Conservation (phyloP, 1,139 yeast species). For the Lodderomyces elongisporus region DNA sequence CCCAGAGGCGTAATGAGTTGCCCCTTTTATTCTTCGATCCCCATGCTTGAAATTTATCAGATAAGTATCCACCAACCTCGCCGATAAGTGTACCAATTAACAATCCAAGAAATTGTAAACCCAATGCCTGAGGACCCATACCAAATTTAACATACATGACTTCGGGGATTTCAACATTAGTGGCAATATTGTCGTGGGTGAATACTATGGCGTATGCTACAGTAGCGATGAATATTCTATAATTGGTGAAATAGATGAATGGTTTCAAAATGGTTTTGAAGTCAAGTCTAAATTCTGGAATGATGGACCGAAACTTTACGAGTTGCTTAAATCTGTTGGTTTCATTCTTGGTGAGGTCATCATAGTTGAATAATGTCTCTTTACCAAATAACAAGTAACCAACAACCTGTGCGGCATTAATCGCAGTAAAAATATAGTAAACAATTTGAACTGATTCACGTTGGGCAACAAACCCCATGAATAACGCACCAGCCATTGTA, state of each 20-base stretch:
- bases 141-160: conserved; percentile 14
- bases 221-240: conserved; percentile 13
- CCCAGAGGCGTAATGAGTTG: conserved; percentile 15
- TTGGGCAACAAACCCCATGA: conserved; percentile 20
- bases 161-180: conserved; percentile 17
- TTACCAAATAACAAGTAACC: conserved; percentile 16
- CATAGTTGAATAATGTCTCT: conserved; percentile 15
- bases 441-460: conserved; percentile 13
- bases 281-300: conserved; percentile 8
- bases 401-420: conserved; percentile 15
- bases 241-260: conserved; percentile 10
- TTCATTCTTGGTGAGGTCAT: conserved; percentile 11
- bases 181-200: conserved; percentile 17
- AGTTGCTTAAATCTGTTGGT: conserved; percentile 8
- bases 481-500: conserved; percentile 18
- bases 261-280: conserved; percentile 12
- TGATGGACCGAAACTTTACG: conserved; percentile 6
- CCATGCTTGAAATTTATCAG: conserved; percentile 16
- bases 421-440: conserved; percentile 15
- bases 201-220: conserved; percentile 16
- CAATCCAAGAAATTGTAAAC: conserved; percentile 17
- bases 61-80: conserved; percentile 18
- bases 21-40: conserved; percentile 9
- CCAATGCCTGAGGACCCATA: conserved; percentile 18
- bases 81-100: conserved; percentile 18